Evolutionary conservation across 495 filamentous ascomycete species (phyloP).

Genomic region (Aeminium ludgeri): DNA sequence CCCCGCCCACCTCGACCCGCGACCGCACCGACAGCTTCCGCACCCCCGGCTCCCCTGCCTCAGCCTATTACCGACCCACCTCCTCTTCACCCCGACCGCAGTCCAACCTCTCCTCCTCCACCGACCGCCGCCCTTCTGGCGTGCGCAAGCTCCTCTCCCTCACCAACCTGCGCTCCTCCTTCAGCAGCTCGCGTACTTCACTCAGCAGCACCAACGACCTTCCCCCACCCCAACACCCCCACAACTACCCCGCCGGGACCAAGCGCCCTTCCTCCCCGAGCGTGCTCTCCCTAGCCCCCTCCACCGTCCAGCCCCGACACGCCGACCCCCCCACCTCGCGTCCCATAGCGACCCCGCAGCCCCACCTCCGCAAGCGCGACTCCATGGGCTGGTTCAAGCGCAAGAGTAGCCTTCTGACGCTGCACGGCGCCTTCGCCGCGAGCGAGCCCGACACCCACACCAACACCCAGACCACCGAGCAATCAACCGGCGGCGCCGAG

Average conservation of each 20-base stretch:
- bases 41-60: constrained; percentile 9
- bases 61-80: constrained; percentile 13
- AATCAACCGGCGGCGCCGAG: too few species aligned
- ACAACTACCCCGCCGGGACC: not conserved
- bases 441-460: constrained; percentile 4
- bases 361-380: constrained; percentile 4
- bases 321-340: too few species aligned
- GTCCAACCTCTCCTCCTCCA: too few species aligned
- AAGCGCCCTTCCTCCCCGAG: constrained; percentile 9
- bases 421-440: constrained; percentile 12
- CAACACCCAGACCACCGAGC: too few species aligned
- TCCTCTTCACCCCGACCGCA: constrained; percentile 9
- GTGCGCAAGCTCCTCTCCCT: constrained; percentile 22
- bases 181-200: constrained; percentile 13
- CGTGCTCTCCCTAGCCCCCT: constrained; percentile 3
- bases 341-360: too few species aligned
- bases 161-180: constrained; percentile 11
- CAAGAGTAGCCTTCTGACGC: constrained; percentile 20
- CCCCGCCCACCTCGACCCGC: not conserved
- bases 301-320: not conserved
- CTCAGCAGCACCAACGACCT: too few species aligned
- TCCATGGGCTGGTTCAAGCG: constrained; percentile 17
- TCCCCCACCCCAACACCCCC: not conserved
- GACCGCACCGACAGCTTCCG: constrained; percentile 9
- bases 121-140: too few species aligned